Base-by-base conservation (phyloP, 345 rosid genomes). In the Hevea brasiliensis region DNA sequence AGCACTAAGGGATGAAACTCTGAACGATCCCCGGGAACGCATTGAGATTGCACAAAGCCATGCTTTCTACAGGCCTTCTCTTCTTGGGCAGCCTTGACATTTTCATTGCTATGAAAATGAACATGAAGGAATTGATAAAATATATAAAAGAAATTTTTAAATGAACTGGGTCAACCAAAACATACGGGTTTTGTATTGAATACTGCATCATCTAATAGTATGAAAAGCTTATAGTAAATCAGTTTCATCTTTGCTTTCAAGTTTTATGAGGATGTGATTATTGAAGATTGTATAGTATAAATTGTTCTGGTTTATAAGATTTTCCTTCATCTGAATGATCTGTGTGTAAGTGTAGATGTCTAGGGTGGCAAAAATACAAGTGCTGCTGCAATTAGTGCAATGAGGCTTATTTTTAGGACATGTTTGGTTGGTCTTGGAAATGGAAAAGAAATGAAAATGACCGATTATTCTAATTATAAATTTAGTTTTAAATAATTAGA, bases 1-100 rank as follows among this genome's bases (percentile, higher is more conserved):
- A 75, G 98, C 98, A 12, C 72, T 95, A 76, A 86, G 94, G 76
- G 99, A 93, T 77, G 98, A 95, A 80, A 91, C 97, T 23, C 62
- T 95, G 91, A 90, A 91, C 42, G 99, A 95, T 77, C 99, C 99
- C 0, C 88, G 98, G n/a, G 99, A 95, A 26, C 89, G 96, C 67
- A 95, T 95, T 6, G 99, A 95, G 92, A 93, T 95, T 71, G 99
- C 98, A 11, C 98, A 95, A 59, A 91, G 83, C 77, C 98, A 91
- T 82, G 96, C 94, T 67, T 92, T 93, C 87, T 91, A 87, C 76
- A 86, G 92, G 84, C 99, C 99, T 69, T 92, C 94, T 42, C 93
- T 95, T 74, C 99, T 95, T 48, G 92, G 97, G 56, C 96, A 92
- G 86, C 97, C 78, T 42, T 65, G 76, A 67, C 54, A 14, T 47